phyloP scores from a whole-genome alignment of 2,329 filamentous ascomycete species.

The Scytalidium sp. region DNA sequence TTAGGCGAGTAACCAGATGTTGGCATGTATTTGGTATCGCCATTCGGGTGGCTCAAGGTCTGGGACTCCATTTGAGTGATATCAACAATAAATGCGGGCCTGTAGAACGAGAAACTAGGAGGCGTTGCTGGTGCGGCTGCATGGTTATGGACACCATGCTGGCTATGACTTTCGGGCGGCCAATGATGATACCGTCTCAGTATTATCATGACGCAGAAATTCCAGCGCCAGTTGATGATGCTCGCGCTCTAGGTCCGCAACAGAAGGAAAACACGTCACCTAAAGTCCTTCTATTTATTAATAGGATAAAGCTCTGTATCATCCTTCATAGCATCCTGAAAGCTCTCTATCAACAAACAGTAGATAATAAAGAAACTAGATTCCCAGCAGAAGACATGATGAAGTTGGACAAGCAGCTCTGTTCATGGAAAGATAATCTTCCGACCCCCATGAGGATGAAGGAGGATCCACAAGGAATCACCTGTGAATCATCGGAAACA shows the following conservation, averaged over 20 bases:
- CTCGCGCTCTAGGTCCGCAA: not conserved
- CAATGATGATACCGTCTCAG: constrained; percentile 14
- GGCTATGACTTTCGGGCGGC: constrained; percentile 26
- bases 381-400: not conserved
- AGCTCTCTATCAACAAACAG: not conserved
- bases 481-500: not conserved
- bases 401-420: not conserved
- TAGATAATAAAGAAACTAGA: not conserved
- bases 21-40: constrained; percentile 29
- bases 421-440: not conserved
- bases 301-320: not conserved
- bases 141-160: constrained; percentile 12
- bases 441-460: not conserved
- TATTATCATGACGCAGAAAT: not conserved
- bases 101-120: constrained; percentile 24
- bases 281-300: not conserved
- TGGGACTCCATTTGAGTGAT: constrained; percentile 23
- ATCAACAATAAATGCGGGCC: not conserved
- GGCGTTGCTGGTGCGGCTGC: constrained; percentile 8
- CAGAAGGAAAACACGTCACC: not conserved
- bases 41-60: constrained; percentile 24
- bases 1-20: constrained; percentile 25
- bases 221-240: not conserved
- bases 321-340: not conserved
- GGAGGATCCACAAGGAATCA: not conserved